Evolutionary conservation across 176 grass and related monocot genomes (phyloP), one percentile per base, ranked within the genome.

Genomic region (Eleusine coracana): DNA sequence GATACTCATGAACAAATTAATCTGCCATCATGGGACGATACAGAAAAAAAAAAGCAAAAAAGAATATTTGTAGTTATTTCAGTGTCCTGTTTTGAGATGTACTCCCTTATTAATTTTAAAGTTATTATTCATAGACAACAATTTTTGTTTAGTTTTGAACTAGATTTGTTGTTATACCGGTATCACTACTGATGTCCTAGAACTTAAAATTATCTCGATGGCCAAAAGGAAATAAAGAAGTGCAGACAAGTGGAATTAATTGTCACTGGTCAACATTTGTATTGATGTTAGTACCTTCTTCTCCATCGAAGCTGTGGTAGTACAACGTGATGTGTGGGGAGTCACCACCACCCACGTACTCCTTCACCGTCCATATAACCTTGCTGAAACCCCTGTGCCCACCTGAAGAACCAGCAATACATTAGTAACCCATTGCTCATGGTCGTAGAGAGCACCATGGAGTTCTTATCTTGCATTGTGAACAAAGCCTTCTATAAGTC

Each of bases 261-360:
- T 64, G 18, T n/a, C 31, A 34, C 31, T 34, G 31, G 31, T 34
- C 15, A 76, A 6, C 23, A 25, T 38, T 69, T 84, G 61, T 21
- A 59, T 59, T 23, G 56, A 21, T 15, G 13, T 21, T 92, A 34
- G 31, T 34, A 97, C 95, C 92, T 97, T 97, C 65, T 54, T 97
- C 95, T 50, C 95, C 88, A n/a, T 94, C 92, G 56, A 92, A 97
- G 73, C 95, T 97, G 18, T 86, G 88, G 41, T 97, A 97, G 86
- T 94, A 91, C 1, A 97, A 48, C 3, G 95, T 97, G 71, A 97
- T 92, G 85, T 92, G 87, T 10, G 95, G 95, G 16, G 78, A 86
- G 55, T 91, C 88, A 55, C 91, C 89, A 50, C 73, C 84, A 50
- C 72, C 34, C 3, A 89, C 76, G 27, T 91, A 85, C 23, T 97